Conservation (phyloP, 148 eudicot genomes). For the Nepenthes mirabilis region DNA sequence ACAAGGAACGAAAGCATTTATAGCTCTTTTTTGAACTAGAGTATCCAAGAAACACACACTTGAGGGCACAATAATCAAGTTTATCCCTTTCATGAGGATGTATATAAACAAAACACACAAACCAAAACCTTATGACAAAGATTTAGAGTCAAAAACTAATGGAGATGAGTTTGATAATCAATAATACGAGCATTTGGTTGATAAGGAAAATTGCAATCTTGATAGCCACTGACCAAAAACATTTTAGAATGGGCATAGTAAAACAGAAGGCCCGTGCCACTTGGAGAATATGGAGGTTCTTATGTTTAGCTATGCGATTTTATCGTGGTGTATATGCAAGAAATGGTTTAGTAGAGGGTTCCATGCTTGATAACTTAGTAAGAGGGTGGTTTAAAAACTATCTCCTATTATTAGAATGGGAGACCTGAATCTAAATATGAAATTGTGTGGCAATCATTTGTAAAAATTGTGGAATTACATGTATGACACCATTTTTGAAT, state of each 20-base stretch:
- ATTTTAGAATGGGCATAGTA: not conserved
- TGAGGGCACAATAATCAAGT: not conserved
- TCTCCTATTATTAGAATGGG: not conserved
- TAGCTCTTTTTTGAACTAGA: constrained; percentile 1
- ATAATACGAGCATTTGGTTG: too few relatives aligned
- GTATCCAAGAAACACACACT: constrained; percentile 1
- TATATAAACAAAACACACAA: not conserved
- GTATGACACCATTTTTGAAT: not conserved
- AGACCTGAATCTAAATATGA: not conserved
- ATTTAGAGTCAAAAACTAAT: too few relatives aligned
- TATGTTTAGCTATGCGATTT: not conserved
- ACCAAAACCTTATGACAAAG: not conserved
- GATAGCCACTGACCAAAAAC: not conserved
- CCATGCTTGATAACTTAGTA: not conserved
- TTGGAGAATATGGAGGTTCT: not conserved
- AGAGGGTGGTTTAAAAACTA: not conserved
- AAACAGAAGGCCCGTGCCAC: not conserved
- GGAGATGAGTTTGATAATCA: too few relatives aligned
- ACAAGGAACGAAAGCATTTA: not conserved
- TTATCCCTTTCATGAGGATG: not conserved
- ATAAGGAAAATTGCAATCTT: too few relatives aligned
- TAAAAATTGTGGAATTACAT: too few relatives aligned
- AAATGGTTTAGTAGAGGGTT: not conserved
- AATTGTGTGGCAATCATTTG: not conserved
- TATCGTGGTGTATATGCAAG: not conserved